Evolutionary conservation across 2,329 filamentous ascomycete species (phyloP).

Genomic region (Chaetomium strumarium): DNA sequence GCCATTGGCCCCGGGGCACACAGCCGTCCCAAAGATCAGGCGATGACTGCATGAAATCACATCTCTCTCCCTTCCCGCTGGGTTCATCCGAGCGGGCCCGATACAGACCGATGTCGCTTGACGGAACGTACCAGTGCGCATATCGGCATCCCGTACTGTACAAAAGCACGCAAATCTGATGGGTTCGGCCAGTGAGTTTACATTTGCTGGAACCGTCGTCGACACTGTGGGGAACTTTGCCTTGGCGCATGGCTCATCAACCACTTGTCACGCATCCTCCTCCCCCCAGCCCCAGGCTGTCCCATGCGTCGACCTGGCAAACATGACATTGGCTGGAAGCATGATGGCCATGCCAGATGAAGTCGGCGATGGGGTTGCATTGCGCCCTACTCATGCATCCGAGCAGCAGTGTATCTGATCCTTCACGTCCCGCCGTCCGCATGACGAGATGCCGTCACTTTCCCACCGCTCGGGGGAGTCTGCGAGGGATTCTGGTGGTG

Average conservation of each 20-base stretch:
- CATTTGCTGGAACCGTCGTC: neutral
- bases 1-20: conserved; percentile 21
- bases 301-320: neutral
- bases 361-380: conserved; percentile 15
- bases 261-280: neutral
- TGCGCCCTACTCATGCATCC: conserved; percentile 14
- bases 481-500: neutral
- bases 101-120: conserved; percentile 21
- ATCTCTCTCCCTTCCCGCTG: conserved; percentile 25
- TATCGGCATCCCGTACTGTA: neutral
- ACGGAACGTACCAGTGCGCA: neutral
- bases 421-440: conserved; percentile 8
- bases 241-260: no score
- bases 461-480: neutral
- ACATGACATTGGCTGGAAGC: conserved; percentile 11
- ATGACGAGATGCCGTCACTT: conserved; percentile 16
- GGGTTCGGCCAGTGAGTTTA: no score
- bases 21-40: conserved; percentile 23
- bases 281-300: neutral
- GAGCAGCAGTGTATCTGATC: conserved; percentile 16
- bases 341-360: conserved; percentile 15
- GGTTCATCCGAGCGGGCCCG: conserved; percentile 19
- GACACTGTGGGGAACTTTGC: neutral
- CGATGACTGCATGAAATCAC: conserved; percentile 23
- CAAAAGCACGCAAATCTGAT: neutral